Percentiles rank a stretch among this genome's conserved stretches.
Evolutionary conservation across 1,284 basidiomycete genomes (phyloP).

Genomic region (Malassezia japonica): DNA sequence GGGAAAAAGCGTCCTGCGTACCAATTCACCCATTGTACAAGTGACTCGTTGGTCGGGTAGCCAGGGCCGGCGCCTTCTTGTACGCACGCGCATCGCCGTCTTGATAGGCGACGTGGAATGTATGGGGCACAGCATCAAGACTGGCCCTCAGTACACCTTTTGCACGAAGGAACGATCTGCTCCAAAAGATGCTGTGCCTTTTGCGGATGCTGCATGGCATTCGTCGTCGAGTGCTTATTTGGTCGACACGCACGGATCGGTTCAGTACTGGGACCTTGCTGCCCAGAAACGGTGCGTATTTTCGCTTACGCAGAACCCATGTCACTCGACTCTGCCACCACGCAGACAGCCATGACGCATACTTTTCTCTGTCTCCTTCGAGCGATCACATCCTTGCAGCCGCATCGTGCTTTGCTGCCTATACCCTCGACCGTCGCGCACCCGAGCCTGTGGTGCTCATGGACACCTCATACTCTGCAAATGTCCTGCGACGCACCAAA

Average conservation of each 20-base stretch:
- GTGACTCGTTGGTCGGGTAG: no score
- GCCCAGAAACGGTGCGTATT: background rate
- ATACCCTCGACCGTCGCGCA: conserved; percentile 1
- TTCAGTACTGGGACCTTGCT: conserved; percentile 5
- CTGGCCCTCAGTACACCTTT: no score
- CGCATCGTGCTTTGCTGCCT: background rate
- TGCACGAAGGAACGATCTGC: no score
- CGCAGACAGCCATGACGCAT: background rate
- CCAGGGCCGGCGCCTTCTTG: background rate
- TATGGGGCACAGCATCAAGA: no score
- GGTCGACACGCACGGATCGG: conserved; percentile 7
- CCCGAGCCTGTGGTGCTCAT: background rate
- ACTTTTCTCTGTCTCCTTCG: background rate
- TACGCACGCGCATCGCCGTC: background rate
- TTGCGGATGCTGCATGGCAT: no score
- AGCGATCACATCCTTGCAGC: background rate
- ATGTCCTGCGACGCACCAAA: background rate
- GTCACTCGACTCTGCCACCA: no score
- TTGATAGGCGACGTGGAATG: background rate
- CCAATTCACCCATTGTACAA: conserved; percentile 10
- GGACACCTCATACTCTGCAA: conserved; percentile 1
- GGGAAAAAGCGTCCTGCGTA: background rate
- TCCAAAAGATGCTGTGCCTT: no score
- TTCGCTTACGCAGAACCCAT: background rate
- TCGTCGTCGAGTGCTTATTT: background rate